Evolutionary conservation across 1,139 yeast genomes (phyloP).

Genomic region (Suhomyces bokatorum): DNA sequence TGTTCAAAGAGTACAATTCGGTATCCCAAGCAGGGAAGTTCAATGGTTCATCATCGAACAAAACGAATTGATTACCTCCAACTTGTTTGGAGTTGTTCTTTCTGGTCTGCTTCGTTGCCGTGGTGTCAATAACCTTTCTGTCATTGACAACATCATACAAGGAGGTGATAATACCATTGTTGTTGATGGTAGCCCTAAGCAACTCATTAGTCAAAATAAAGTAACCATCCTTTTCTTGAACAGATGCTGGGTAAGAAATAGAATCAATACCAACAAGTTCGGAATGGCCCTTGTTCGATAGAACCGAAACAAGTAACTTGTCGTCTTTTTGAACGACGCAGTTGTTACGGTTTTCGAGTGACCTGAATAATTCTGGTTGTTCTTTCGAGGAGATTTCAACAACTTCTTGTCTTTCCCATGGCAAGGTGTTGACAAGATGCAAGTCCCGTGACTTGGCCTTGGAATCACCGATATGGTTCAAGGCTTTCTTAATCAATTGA

Average conservation of each 20-base stretch:
- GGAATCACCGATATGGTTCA: slow-evolving; percentile 22
- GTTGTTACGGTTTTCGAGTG: slow-evolving; percentile 3
- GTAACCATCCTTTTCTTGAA: slow-evolving; percentile 39
- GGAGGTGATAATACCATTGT: slow-evolving; percentile 66
- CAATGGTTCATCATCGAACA: slow-evolving; percentile 88
- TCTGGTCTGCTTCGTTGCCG: slow-evolving; percentile 47
- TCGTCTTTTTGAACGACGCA: background rate
- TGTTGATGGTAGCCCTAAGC: slow-evolving; percentile 56
- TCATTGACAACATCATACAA: slow-evolving; percentile 59
- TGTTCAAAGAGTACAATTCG: slow-evolving; percentile 79
- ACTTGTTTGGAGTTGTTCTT: slow-evolving; percentile 28
- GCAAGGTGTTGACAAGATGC: slow-evolving; percentile 56
- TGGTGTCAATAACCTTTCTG: slow-evolving; percentile 67
- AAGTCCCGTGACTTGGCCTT: slow-evolving; percentile 16
- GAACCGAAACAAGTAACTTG: slow-evolving; percentile 15
- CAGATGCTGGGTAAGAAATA: slow-evolving; percentile 50
- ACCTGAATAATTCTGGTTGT: slow-evolving; percentile 13
- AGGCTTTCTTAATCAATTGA: slow-evolving; percentile 52
- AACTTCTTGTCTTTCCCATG: slow-evolving; percentile 67
- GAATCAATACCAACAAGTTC: slow-evolving; percentile 19
- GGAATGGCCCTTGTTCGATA: slow-evolving; percentile 18
- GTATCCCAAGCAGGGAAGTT: slow-evolving; percentile 98
- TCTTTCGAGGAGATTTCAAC: slow-evolving; percentile 31
- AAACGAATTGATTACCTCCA: slow-evolving; percentile 76
- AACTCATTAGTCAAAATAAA: slow-evolving; percentile 60